Base-by-base conservation (phyloP, 768 basidiomycete genomes). In the Suillus subaureus region DNA sequence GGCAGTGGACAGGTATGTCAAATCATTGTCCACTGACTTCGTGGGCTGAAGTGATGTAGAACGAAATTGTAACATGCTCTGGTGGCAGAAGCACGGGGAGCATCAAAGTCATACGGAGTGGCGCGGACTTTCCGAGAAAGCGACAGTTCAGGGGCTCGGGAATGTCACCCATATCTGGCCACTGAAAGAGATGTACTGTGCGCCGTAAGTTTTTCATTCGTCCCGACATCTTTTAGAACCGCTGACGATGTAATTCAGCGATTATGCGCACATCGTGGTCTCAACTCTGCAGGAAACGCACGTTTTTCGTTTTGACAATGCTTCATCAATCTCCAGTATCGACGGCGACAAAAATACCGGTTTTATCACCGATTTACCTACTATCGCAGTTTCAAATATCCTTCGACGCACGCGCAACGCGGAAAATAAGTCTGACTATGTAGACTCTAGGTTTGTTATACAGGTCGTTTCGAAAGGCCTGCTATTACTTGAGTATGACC, bases 61-160 rank as follows among this genome's bases (percentile, higher is more conserved):
- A 81, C n/a, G 89, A 92, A 74, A 85, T 96, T 49, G 87, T 97
- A 5, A 93, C 94, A 1, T 93, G 92, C 70, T 96, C 93, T 4
- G 96, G 96, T 6, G 91, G 87, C 2, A 83, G 83, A 58, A 93
- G 87, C 67, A 85, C 87, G 3, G 95, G 96, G 2, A 88, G 89
- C 12, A 71, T 97, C 18, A 89, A 90, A 57, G 77, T 95, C 37
- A 83, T 97, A 23, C 83, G 92, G 66, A 92, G 88, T 64, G 95
- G 95, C 2, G 92, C 93, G 7, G 90, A 93, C 69, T 89, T 94
- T 81, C 86, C 63, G 89, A 90, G 70, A 70, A 85, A 13, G 90
- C 88, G 0, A 75, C 78, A 35, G 71, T 93, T 7, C 82, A 85
- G 6, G 89, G 89, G 0, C 68, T 94, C 55, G 73, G 78, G 0